Evolutionary conservation across 108 stramenopile genomes (phyloP), one percentile per base, ranked within the genome.

Genomic region (Conticribra weissflogii): DNA sequence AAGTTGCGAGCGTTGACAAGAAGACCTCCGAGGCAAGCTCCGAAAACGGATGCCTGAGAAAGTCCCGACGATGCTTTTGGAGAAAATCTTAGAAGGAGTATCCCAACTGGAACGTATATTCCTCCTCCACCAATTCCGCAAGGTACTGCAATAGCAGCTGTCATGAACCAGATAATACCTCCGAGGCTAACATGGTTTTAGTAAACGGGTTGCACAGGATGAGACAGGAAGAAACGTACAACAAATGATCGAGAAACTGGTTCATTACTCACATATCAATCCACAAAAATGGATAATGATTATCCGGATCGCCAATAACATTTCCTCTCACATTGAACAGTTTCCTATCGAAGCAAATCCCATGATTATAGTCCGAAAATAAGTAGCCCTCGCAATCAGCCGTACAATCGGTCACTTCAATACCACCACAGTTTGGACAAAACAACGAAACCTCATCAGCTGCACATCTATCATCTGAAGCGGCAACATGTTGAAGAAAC

Each of bases 121-220:
- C 85, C 84, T 28, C 87, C 87, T 28, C 87, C 87, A 44, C 87
- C 87, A 2, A 88, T 85, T 33, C 87, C 87, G 58, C 85, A 83
- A 12, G 83, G 69, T 2, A 79, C 81, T 36, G 87, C 84, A 46
- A 82, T 32, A 4, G 62, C 74, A 2, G 88, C 83, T 7, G 83
- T 68, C 33, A 72, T 56, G 68, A 88, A 88, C 88, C 88, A 88
- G 41, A 88, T 70, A 44, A 88, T 51, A 29, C 84, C 54, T 9
- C 81, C 88, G 29, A 77, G 68, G 56, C 72, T 74, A 44, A 7
- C 1, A 17, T 21, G 34, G 41, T 24, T 24, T 32, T 27, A 8
- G 30, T 19, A 36, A n/a, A n/a, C n/a, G n/a, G n/a, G n/a, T n/a
- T n/a, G n/a, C n/a, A n/a, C n/a, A n/a, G n/a, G n/a, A n/a, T n/a